Percentiles rank a stretch among this genome's conserved stretches.
Evolutionary conservation across 306 rosid species (phyloP).

Genomic region (Prunus padus): DNA sequence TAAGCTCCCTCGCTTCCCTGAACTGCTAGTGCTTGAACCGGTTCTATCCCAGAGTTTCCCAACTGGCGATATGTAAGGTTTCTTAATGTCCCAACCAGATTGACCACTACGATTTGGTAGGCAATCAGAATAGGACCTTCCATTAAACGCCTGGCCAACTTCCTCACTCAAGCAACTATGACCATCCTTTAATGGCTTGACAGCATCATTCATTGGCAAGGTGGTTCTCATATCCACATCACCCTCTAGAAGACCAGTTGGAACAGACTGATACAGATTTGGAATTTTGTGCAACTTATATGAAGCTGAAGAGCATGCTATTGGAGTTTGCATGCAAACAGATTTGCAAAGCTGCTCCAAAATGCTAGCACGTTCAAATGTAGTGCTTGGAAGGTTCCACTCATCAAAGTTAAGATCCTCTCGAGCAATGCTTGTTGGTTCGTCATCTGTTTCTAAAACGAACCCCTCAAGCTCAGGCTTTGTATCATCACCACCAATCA

Average conservation of each 20-base stretch:
- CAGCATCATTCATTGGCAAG: conserved; percentile 33
- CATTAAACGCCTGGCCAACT: conserved; percentile 24
- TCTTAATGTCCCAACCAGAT: conserved; percentile 37
- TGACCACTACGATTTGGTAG: conserved; percentile 35
- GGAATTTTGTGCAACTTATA: conserved; percentile 35
- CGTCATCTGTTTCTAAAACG: conserved; percentile 53
- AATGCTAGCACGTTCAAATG: conserved; percentile 47
- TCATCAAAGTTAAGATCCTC: conserved; percentile 49
- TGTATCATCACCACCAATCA: conserved; percentile 40
- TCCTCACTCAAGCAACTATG: conserved; percentile 23
- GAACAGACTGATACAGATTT: conserved; percentile 47
- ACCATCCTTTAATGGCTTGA: conserved; percentile 19
- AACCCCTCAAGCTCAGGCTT: conserved; percentile 78
- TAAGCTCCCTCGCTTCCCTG: conserved; percentile 61
- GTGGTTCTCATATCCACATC: conserved; percentile 38
- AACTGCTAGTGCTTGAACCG: conserved; percentile 53
- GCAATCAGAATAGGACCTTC: conserved; percentile 57
- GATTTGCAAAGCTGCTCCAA: conserved; percentile 59
- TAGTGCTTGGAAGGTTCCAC: conserved; percentile 37
- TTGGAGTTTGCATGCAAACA: conserved; percentile 56
- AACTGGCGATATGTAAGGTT: conserved; percentile 52
- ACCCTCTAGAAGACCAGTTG: conserved; percentile 70
- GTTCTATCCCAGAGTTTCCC: conserved; percentile 72
- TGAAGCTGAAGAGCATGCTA: conserved; percentile 47
- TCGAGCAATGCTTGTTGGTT: conserved; percentile 38